Percentiles rank a stretch among this genome's conserved stretches.
phyloP scores from a whole-genome alignment of 2,329 filamentous ascomycete genomes.

The Alternaria burnsii region DNA sequence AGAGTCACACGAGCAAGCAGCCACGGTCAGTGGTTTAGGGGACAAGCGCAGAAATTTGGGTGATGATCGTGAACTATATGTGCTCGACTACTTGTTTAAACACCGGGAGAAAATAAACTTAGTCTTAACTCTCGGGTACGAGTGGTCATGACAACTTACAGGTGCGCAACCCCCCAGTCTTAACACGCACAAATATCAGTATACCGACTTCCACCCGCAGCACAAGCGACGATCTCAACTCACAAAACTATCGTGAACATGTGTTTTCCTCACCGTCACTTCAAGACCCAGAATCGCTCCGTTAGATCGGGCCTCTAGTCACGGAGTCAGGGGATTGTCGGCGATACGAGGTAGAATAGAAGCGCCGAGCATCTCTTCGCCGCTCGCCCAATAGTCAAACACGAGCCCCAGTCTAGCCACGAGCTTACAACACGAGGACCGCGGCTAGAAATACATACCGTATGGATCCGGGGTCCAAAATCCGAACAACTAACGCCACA shows the following conservation, averaged over 20 bases:
- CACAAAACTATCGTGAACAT: background rate
- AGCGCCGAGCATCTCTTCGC: background rate
- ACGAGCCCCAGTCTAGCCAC: background rate
- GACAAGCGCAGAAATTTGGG: background rate
- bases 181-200: background rate
- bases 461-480: background rate
- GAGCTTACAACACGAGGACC: background rate
- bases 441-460: background rate
- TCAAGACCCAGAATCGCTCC: background rate
- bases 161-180: background rate
- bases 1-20: background rate
- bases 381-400: slow-evolving; percentile 1
- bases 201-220: background rate
- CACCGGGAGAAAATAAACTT: background rate
- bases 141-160: background rate
- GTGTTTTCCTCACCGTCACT: slow-evolving; percentile 5
- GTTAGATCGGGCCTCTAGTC: background rate
- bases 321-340: background rate
- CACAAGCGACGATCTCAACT: background rate
- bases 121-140: background rate
- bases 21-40: background rate
- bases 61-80: background rate
- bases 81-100: background rate
- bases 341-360: background rate
- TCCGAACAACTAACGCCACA: background rate